A percentile compares a stretch with the other conserved stretches of the same genome.
Evolutionary conservation across 1,139 yeast genomes (phyloP).

Genomic region (Taphrina pruni): DNA sequence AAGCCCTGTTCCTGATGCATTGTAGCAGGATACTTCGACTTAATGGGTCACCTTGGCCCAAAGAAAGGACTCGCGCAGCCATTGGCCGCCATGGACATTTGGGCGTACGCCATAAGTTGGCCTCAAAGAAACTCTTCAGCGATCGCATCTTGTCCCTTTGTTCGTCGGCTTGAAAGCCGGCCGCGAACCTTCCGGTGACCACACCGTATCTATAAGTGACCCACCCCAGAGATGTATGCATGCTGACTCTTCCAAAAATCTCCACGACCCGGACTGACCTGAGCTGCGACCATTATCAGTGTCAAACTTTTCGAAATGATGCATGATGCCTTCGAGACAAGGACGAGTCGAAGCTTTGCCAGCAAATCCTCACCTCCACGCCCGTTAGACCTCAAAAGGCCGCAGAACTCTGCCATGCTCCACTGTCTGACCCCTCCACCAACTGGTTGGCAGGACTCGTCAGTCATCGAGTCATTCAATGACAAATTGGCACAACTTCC

Average conservation of each 20-base stretch:
- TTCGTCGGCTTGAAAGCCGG: too few relatives aligned
- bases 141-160: too few relatives aligned
- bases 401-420: background rate
- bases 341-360: constrained; percentile 13
- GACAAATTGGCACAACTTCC: constrained; percentile 1
- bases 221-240: too few relatives aligned
- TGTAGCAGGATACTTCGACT: background rate
- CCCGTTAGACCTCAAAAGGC: background rate
- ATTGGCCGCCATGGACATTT: background rate
- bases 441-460: constrained; percentile 5
- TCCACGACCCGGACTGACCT: background rate
- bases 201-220: too few relatives aligned
- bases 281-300: background rate
- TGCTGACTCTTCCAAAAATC: too few relatives aligned
- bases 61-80: background rate
- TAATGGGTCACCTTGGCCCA: background rate
- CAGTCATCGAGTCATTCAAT: background rate
- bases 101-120: background rate
- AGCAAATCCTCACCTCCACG: constrained; percentile 10
- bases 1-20: too few relatives aligned
- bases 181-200: too few relatives aligned
- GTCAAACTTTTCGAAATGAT: background rate
- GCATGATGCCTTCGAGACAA: constrained; percentile 2
- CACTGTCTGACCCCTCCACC: constrained; percentile 14
- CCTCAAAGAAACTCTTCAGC: background rate